Evolutionary conservation across 2,329 filamentous ascomycete species (phyloP), one percentile per base, ranked within the genome.

Genomic region (Calonectria ilicicola): DNA sequence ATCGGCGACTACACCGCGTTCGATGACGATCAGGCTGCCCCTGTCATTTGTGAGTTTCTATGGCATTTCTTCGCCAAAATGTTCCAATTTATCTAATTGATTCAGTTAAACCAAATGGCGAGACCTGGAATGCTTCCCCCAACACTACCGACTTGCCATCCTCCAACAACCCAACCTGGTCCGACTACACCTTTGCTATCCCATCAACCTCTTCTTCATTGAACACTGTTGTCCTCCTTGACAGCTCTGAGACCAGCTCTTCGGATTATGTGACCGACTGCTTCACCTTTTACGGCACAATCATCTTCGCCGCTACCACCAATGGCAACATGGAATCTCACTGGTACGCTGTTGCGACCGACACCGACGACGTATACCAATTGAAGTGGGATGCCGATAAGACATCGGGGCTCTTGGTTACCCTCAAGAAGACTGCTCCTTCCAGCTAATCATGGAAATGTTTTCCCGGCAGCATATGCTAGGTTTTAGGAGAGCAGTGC

Each of bases 111-210:
- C 19, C 64, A 15, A 66, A 49, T 26, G 35, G 64, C 9, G 35
- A 42, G 26, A 42, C 49, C 32, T 73, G 72, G 72, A 21, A 42
- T 17, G 67, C 56, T 19, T 73, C 72, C 19, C 72, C 72, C 53
- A 73, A 73, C 49, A 47, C 56, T 15, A 73, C 72, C 19, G 65
- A 32, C 32, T 65, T 65, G 19, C 27, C 47, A 6, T 63, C 42
- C 35, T n/a, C 42, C 17, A 29, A 66, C 21, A 40, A 38, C 19
- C 71, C 71, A 23, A 40, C 32, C 47, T 73, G 72, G 72, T 60
- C 72, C 19, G 67, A 73, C 64, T 35, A 60, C 35, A 68, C 46
- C n/a, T 71, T 73, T 53, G 68, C 72, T 19, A 49, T 73, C 29
- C 72, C 72, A 15, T 67, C 67, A 9, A 29, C 64, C 10, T 67